Evolutionary conservation across 2,329 filamentous ascomycete species (phyloP), one percentile per base, ranked within the genome.

Genomic region (Neonectria faginata): DNA sequence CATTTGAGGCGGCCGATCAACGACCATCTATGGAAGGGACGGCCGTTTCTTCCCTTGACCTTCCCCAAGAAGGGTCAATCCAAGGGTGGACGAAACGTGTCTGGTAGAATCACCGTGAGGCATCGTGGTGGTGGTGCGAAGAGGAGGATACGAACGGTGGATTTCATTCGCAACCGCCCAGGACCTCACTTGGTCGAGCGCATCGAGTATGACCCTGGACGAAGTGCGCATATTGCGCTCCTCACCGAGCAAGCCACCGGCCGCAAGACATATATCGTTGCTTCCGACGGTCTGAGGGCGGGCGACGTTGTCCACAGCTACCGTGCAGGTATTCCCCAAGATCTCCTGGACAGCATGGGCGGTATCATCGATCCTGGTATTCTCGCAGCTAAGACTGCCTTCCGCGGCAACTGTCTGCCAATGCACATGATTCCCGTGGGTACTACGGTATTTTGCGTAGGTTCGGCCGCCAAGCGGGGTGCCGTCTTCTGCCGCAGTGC

Each of bases 401-500:
- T 94, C 83, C 88, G 93, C 75, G 96, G 96, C 60, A 99, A 99
- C 80, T 99, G 96, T 78, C 81, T 99, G 71, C 96, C 96, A 14
- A 84, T 99, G 77, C 92, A 97, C 80, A 96, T 99, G 90, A 92
- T 99, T 65, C 97, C 96, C 1, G 87, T 97, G 42, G 95, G 96
- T n/a, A 97, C 94, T 3, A 88, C 93, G 45, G 89, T 99, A 56
- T 97, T 92, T 84, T 96, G 95, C 70, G 90, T 99, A 36, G 95
- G 95, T 12, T 92, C 91, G 27, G 85, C 89, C 5, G 86, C 88
- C 33, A 90, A 90, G 64, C 88, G 91, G 25, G 88, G 89, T 12
- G 96, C 92, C 14, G 93, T 97, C 20, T 96, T 99, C 78, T 99
- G 96, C 78, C 91, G 96, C 67, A 97, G 94, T 77, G 96, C 97